Evolutionary conservation across 208 protist genomes (phyloP).

Genomic region (Wallacemonas rigidus): DNA sequence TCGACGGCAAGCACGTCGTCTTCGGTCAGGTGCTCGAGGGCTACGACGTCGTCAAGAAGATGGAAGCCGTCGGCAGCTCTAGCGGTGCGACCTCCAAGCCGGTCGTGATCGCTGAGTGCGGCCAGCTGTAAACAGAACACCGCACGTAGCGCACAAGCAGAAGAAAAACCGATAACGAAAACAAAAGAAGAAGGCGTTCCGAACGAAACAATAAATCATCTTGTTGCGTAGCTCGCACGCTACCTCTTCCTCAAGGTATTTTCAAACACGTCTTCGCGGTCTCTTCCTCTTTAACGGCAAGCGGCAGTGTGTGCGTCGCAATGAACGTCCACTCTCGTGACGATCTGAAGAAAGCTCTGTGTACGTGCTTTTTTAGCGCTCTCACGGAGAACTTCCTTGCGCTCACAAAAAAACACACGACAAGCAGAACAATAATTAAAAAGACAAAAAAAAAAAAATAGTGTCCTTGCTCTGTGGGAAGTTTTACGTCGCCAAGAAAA

Average conservation of each 20-base stretch:
- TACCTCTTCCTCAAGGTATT: too few species aligned
- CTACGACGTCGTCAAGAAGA: constrained; percentile 83
- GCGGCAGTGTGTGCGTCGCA: too few species aligned
- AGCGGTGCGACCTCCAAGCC: constrained; percentile 54
- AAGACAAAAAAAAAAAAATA: constrained; percentile 19
- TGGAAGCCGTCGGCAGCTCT: constrained; percentile 76
- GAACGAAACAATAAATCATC: background rate
- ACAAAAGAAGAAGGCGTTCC: background rate
- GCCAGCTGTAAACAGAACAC: constrained; percentile 51
- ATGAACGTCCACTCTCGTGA: too few species aligned
- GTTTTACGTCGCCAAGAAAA: constrained; percentile 21
- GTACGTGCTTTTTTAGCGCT: too few species aligned
- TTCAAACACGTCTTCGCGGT: too few species aligned
- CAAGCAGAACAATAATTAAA: background rate
- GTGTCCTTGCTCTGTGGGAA: background rate
- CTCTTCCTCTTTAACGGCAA: too few species aligned
- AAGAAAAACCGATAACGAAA: constrained; percentile 5
- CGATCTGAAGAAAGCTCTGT: too few species aligned
- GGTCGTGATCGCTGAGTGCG: constrained; percentile 66
- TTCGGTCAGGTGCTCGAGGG: constrained; percentile 94
- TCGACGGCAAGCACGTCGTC: constrained; percentile 97
- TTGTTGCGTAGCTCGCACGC: too few species aligned
- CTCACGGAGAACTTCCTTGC: too few species aligned
- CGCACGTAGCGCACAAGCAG: constrained; percentile 11
- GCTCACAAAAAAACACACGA: constrained; percentile 1